Evolutionary conservation across 805 yeast genomes (phyloP), one percentile per base, ranked within the genome.

Genomic region (Pichia insulana): DNA sequence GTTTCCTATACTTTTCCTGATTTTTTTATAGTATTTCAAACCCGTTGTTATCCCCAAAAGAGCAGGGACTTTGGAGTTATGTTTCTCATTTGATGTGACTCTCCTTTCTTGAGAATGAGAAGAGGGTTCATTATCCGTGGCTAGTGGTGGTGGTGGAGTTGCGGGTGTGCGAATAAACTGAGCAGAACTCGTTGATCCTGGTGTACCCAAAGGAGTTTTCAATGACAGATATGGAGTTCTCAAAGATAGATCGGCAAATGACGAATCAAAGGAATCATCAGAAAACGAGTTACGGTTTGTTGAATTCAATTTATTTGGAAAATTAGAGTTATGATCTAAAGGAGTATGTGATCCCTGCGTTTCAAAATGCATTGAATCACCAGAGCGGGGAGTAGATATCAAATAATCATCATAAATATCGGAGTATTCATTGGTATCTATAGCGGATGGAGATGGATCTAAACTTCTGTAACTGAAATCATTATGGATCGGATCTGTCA

Each of bases 361-460:
- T 32, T 22, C 25, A 8, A 22, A 22, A 35, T 38, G 16, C 13
- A 17, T 12, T 11, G 36, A 12, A 18, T 43, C 28, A 4, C 39
- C 40, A 7, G 25, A 22, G 7, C 8, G 25, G 8, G 25, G 25
- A 8, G 25, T 22, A 7, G 50, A 48, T 16, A 47, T 47, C 32
- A 59, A 15, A 37, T 58, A 59, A 19, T 54, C 59, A 30, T 59
- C 63, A 37, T 59, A 59, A 2, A 58, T 39, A 25, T 56, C 60
- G 0, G 59, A 52, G 20, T 50, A 47, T 12, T 57, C 59, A 3
- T 44, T 44, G 41, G 47, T 40, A 16, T 37, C 41, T 7, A 46
- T 19, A 28, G 47, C 35, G 11, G 41, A 28, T 19, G 36, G 30
- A 4, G 31, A 12, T 28, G 49, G 54, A 44, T 49, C 50, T 38